These are phyloP conservation scores for Termitomyces heimii DNA, from an alignment of 768 basidiomycete genomes.

Conservation along the genomic window DNA sequence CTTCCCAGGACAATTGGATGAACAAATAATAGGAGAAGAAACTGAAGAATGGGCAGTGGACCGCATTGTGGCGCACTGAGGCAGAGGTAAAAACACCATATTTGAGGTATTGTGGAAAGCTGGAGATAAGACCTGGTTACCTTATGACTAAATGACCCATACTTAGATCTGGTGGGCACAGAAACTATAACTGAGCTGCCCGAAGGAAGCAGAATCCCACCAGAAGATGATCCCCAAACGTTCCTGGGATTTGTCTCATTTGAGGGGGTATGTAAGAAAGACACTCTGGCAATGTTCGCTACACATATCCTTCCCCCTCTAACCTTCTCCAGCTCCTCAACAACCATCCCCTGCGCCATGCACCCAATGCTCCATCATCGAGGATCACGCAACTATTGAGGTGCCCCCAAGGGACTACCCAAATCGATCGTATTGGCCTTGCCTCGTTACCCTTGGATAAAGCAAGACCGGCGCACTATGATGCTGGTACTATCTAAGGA, in stretches of 20 bases:
- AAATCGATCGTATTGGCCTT: not conserved
- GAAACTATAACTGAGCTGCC: not conserved
- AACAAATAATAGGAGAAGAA: not conserved
- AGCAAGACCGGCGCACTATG: not conserved
- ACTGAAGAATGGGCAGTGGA: not conserved
- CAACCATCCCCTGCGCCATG: too few species aligned
- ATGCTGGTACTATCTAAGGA: too few species aligned
- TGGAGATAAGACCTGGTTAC: not conserved
- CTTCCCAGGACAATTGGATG: not conserved
- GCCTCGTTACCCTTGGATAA: not conserved
- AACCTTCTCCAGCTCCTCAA: not conserved
- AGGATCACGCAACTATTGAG: too few species aligned
- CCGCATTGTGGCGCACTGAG: too few species aligned
- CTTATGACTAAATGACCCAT: not conserved
- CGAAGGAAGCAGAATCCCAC: not conserved
- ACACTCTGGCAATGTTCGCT: not conserved
- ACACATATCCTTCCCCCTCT: too few species aligned
- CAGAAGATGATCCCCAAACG: not conserved
- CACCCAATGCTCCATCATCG: too few species aligned
- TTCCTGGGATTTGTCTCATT: not conserved
- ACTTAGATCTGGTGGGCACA: not conserved
- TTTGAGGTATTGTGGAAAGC: not conserved
- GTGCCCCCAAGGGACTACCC: not conserved
- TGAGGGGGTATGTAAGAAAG: not conserved
- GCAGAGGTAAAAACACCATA: rapidly evolving